Base-by-base conservation (phyloP, 176 grass and related monocot species). In the Elymus sibiricus region DNA sequence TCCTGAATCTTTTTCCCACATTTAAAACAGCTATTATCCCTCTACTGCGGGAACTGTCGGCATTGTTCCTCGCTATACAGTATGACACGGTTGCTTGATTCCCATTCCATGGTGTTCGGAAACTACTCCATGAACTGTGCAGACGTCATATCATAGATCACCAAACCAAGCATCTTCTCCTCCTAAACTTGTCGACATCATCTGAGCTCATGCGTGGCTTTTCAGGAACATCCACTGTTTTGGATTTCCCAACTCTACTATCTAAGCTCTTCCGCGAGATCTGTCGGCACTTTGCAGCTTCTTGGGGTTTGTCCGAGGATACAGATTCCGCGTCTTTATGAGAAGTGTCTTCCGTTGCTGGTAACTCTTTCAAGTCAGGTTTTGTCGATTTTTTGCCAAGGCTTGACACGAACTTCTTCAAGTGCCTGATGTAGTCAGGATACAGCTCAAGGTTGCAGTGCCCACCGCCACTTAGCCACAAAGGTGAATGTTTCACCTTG, bases 391-490 rank as follows among this genome's bases (percentile, higher is more conserved):
- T 90, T 77, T 93, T 91, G 61, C 82, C 76, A 77, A 92, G 67
- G 19, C 86, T 86, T 1, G 84, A 89, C 76, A 95, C 86, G 62
- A 95, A 95, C 76, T 91, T 93, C 84, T 93, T 95, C 31, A 95
- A 84, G 78, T 99, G 97, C 40, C 89, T 85, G 43, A 97, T 88
- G 53, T 94, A 99, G 43, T 99, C 97, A 66, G 97, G 97, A 77
- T 94, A 97, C 34, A 97, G 47, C 80, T 99, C 94, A 25, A 99
- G 94, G 78, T 99, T 97, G 87, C 97, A 99, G 89, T 99, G 97
- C 11, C 97, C 97, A 5, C 97, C 97, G 59, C 97, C 94, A 59
- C 59, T 90, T 79, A 99, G 70, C 97, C 97, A 99, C 39, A 99
- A 82, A 47, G 97, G 94, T 34, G 88, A 88, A 84, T 97, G 96